A percentile compares a stretch with the other conserved stretches of the same genome.
phyloP scores from a whole-genome alignment of 495 filamentous ascomycete genomes.

The Talaromyces thailandensis region DNA sequence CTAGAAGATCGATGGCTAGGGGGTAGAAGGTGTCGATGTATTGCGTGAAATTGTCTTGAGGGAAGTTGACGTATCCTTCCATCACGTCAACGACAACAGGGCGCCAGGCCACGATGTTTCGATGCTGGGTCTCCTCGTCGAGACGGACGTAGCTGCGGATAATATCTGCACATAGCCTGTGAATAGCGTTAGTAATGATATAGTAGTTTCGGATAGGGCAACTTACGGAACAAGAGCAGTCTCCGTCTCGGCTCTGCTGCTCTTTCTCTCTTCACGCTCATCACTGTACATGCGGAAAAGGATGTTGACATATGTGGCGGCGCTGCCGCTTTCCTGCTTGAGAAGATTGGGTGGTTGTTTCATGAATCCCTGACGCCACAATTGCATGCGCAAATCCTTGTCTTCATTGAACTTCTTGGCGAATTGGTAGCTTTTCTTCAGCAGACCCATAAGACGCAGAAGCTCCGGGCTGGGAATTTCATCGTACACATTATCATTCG shows the following conservation, averaged over 20 bases:
- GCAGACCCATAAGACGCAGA: slow-evolving; percentile 80
- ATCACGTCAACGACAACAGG: slow-evolving; percentile 97
- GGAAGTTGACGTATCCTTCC: slow-evolving; percentile 86
- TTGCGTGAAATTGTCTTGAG: slow-evolving; percentile 68
- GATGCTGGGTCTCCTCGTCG: slow-evolving; percentile 89
- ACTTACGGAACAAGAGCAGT: slow-evolving; percentile 78
- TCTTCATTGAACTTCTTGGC: slow-evolving; percentile 96
- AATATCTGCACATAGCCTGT: slow-evolving; percentile 80
- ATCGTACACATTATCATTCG: slow-evolving; percentile 89
- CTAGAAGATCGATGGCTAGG: slow-evolving; percentile 71
- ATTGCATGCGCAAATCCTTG: slow-evolving; percentile 85
- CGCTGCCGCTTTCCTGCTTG: slow-evolving; percentile 91
- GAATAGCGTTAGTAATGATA: slow-evolving; percentile 8
- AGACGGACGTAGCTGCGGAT: slow-evolving; percentile 71
- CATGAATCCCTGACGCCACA: slow-evolving; percentile 99
- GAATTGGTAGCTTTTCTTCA: slow-evolving; percentile 93
- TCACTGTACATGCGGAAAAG: slow-evolving; percentile 96
- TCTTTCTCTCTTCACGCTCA: slow-evolving; percentile 68
- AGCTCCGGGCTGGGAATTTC: slow-evolving; percentile 85
- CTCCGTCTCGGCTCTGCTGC: slow-evolving; percentile 73
- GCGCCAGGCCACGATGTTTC: slow-evolving; percentile 93
- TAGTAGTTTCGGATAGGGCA: background rate
- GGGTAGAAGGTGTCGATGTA: slow-evolving; percentile 81
- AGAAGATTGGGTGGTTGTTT: slow-evolving; percentile 97
- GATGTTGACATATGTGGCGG: slow-evolving; percentile 88